These are phyloP conservation scores for Cordyceps militaris DNA, from an alignment of 2,329 filamentous ascomycete species.

Conservation along the genomic window DNA sequence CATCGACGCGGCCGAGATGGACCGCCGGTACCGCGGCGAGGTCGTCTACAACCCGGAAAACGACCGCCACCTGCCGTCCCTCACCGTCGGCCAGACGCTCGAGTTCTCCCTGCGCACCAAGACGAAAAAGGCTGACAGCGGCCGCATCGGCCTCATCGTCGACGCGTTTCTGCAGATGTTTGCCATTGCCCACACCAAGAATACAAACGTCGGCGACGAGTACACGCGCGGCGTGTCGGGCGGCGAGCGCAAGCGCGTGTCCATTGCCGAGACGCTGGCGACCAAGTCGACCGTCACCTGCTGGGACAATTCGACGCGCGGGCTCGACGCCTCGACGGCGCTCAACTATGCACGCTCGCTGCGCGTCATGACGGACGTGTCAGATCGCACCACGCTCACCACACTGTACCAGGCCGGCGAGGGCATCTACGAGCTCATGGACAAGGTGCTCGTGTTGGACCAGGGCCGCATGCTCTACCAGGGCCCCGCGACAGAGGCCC, in stretches of 20 bases:
- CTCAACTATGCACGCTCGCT: conserved; percentile 68
- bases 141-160: conserved; percentile 61
- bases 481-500: conserved; percentile 56
- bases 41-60: conserved; percentile 64
- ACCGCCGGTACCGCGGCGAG: conserved; percentile 50
- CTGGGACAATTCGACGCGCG: conserved; percentile 76
- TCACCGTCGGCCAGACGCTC: conserved; percentile 73
- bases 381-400: conserved; percentile 47
- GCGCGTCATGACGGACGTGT: conserved; percentile 68
- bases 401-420: conserved; percentile 38
- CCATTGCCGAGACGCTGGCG: conserved; percentile 69
- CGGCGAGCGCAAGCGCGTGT: conserved; percentile 73
- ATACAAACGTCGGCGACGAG: conserved; percentile 71
- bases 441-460: conserved; percentile 75
- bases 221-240: conserved; percentile 67
- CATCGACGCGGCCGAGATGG: conserved; percentile 37
- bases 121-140: conserved; percentile 58
- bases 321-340: conserved; percentile 73
- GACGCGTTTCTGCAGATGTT: conserved; percentile 70
- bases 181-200: conserved; percentile 66
- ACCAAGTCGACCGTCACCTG: conserved; percentile 66
- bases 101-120: conserved; percentile 70
- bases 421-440: conserved; percentile 49
- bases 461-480: conserved; percentile 63
- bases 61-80: conserved; percentile 64